Percentiles rank a stretch among this genome's conserved stretches.
Evolutionary conservation across 257 asterid genomes (phyloP).

Genomic region (Fraxinus anomala): DNA sequence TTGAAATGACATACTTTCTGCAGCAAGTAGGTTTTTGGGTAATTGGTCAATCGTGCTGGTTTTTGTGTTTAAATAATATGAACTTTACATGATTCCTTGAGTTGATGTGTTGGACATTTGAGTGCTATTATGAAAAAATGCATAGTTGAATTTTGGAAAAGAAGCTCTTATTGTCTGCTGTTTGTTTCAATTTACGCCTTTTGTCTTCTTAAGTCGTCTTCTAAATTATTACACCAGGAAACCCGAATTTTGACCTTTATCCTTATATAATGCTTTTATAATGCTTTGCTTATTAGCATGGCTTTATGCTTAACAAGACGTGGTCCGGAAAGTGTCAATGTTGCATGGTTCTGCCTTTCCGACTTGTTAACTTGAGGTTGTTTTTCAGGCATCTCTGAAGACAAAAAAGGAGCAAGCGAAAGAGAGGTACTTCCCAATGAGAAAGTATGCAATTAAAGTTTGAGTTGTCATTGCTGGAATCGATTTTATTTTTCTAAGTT

Average conservation of each 20-base stretch:
- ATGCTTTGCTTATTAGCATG: not conserved
- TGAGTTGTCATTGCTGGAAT: constrained; percentile 20
- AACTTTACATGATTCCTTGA: not conserved
- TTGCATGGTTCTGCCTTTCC: too few species aligned
- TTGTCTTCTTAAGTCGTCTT: not conserved
- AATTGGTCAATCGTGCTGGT: not conserved
- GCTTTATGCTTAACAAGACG: too few species aligned
- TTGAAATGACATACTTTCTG: not conserved
- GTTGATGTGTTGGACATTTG: not conserved
- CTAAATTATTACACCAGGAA: not conserved
- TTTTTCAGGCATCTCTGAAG: constrained; percentile 66
- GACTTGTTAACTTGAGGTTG: not conserved
- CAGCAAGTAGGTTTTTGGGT: not conserved
- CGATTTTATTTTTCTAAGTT: not conserved
- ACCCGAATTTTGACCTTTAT: not conserved
- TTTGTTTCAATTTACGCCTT: not conserved
- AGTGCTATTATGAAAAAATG: not conserved
- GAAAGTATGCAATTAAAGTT: constrained; percentile 76
- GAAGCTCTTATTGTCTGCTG: not conserved
- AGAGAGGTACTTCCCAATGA: constrained; percentile 70
- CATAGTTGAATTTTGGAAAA: not conserved
- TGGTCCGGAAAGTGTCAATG: too few species aligned
- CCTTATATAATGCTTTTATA: not conserved
- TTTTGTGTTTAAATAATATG: not conserved
- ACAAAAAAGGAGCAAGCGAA: constrained; percentile 70